Base-by-base conservation (phyloP, 75 land plant genomes). In the Chamaecyparis obtusa region DNA sequence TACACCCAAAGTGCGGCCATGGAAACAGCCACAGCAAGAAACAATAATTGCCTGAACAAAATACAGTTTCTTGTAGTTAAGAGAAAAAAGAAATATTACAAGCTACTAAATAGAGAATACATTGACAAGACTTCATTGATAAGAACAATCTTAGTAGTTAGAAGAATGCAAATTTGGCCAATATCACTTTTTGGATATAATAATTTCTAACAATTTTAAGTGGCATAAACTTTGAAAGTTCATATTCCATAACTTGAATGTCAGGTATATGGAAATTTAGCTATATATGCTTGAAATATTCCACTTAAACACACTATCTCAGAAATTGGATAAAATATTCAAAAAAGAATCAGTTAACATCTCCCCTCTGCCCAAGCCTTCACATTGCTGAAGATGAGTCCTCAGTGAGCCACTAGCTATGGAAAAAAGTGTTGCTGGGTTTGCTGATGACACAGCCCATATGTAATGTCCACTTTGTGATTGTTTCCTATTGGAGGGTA, bases 21-120 rank as follows among this genome's bases (percentile, higher is more conserved):
- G 99, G 88, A 98, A 98, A 89, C 99, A 98, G 32, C 99, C 99
- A 93, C 99, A 98, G 85, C 99, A 98, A 37, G 99, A 98, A 49
- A 98, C 92, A 83, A 98, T 96, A 67, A 98, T 87, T 81, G 96
- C 99, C 99, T 98, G 91, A 85, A 89, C 35, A 89, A 71, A 48
- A 85, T 49, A 27, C 19, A 54, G 15, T 49, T 17, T 27, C 76
- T 33, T 74, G 13, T 13, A 32, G 36, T 15, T 3, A 74, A 74
- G 37, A 32, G 4, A 74, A 32, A 74, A 74, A 44, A 27, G 48
- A 81, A 43, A 80, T 44, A 37, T 19, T 80, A 24, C 83, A 80
- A 80, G 30, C 49, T 44, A 14, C 43, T 15, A 16, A 36, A 19
- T 27, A 43, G 8, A 0, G 3, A 41, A 81, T 2, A 81, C 13